Percentiles rank a stretch among this genome's conserved stretches.
Evolutionary conservation across 768 basidiomycete species (phyloP).

Genomic region (Pleurotus tuber-regium): DNA sequence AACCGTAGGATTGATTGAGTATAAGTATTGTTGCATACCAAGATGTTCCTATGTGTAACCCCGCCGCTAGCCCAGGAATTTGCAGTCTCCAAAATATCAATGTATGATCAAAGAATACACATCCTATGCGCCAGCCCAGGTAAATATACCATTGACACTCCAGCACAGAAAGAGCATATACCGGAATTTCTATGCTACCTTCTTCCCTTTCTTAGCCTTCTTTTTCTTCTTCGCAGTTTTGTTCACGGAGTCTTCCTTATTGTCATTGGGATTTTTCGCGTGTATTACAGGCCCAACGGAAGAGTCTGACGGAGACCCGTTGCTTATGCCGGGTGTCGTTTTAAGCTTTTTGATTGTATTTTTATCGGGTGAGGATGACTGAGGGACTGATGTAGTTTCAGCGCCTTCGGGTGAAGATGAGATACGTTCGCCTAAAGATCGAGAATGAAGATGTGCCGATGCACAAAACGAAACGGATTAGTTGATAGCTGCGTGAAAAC

Average conservation of each 20-base stretch:
- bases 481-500: no score
- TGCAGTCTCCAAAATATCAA: no score
- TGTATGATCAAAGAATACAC: neutral
- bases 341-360: conserved; percentile 9
- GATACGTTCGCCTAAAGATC: conserved; percentile 26
- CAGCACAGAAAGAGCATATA: no score
- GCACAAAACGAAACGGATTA: neutral
- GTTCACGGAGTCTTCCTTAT: conserved; percentile 12
- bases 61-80: no score
- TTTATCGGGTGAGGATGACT: no score
- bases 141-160: neutral
- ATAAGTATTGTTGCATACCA: no score
- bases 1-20: no score
- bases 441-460: neutral
- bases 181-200: no score
- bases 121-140: neutral
- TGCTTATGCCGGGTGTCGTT: neutral
- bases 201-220: conserved; percentile 26
- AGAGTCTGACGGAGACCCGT: no score
- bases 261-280: no score
- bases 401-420: neutral
- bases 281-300: no score
- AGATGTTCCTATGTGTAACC: no score
- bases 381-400: neutral
- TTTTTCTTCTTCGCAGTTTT: conserved; percentile 32